A percentile compares a stretch with the other conserved stretches of the same genome.
Evolutionary conservation across 768 basidiomycete genomes (phyloP).

Genomic region (Favolaschia claudopus): DNA sequence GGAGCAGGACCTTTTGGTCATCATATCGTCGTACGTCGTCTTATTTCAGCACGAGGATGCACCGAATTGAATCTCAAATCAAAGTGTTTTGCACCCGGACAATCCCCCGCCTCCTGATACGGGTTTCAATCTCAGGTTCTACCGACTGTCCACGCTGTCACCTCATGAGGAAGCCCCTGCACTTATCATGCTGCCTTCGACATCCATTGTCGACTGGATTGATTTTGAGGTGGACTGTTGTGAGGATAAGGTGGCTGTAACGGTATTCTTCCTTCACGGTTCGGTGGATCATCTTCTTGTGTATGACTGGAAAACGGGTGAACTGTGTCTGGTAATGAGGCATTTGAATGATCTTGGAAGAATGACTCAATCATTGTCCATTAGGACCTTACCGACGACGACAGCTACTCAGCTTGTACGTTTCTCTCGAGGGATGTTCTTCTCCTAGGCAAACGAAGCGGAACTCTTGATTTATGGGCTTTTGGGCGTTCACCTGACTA

Average conservation of each 20-base stretch:
- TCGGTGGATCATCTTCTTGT: not conserved
- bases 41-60: too few relatives aligned
- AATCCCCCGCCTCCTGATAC: not conserved
- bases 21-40: not conserved
- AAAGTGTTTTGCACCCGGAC: not conserved
- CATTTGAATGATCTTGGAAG: too few relatives aligned
- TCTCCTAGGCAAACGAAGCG: not conserved
- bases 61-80: too few relatives aligned
- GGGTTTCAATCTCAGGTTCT: not conserved
- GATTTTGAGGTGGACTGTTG: not conserved
- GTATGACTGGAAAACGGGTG: slow-evolving; percentile 1
- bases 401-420: not conserved
- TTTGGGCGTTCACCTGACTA: not conserved
- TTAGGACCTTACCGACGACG: not conserved
- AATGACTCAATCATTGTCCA: not conserved
- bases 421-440: not conserved
- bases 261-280: not conserved
- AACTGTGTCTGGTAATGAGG: not conserved
- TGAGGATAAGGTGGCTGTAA: not conserved
- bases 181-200: not conserved
- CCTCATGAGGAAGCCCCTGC: not conserved
- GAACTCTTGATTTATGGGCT: not conserved
- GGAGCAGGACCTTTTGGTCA: not conserved
- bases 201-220: too few relatives aligned
- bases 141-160: not conserved